Base-by-base conservation (phyloP, 768 basidiomycete genomes). In the Psilocybe azurescens region DNA sequence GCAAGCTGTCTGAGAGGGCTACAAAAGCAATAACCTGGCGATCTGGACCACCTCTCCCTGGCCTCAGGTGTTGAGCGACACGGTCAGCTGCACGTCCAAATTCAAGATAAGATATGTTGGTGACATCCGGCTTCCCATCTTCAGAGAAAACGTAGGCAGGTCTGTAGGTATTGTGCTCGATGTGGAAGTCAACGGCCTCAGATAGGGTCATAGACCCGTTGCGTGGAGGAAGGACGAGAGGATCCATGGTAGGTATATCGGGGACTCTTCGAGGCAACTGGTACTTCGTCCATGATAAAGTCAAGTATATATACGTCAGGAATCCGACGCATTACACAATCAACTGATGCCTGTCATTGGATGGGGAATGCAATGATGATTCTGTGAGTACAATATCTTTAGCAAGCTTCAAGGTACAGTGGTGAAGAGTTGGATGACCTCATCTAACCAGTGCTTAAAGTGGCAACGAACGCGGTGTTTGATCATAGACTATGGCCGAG, bases 71-170 rank as follows among this genome's bases (percentile, higher is more conserved):
- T 58, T 79, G 78, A 0, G 81, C 81, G 29, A 77, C 69, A 5
- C 82, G 75, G 54, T 83, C 78, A 28, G 73, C 74, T 10, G 82
- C 83, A 14, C 77, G 76, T 20, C 75, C 76, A 65, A 84, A 84
- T 54, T 84, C 81, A 4, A 80, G 61, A 53, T 74, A 74, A 5
- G 79, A 74, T 14, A 84, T 74, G 16, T 67, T 56, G 4, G 71
- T 70, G 3, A 70, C 51, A 18, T 63, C 57, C 9, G 69, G 51
- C 24, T 44, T 61, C 0, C 58, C 58, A 13, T 65, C 62, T 18
- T 73, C 70, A 8, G 71, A 44, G 36, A 74, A 83, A 3, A 70
- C 63, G 36, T 69, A 81, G 11, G 74, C 56, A 3, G 75, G 65
- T 5, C 64, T 65, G 2, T 67, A 51, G 0, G 80, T 69, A 54